Percentiles rank a stretch among this genome's conserved stretches.
Conservation (phyloP, 306 rosid genomes). For the Castanospermum australe region DNA sequence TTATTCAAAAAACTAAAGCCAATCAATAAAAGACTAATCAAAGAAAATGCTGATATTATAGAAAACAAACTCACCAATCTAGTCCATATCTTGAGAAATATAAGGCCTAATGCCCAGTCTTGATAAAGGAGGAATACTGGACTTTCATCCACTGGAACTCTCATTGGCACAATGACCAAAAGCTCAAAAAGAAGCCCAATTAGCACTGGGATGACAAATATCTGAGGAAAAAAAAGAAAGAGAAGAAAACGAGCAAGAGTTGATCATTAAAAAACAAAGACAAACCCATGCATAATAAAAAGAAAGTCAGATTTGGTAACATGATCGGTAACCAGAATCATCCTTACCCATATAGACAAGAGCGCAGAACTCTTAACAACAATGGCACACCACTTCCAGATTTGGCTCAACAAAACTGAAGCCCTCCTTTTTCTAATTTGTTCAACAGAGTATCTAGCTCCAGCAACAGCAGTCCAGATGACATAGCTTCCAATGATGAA, state of each 20-base stretch:
- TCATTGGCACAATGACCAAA: constrained; percentile 96
- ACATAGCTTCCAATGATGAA: constrained; percentile 93
- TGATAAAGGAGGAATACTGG: constrained; percentile 98
- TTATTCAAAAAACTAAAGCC: background rate
- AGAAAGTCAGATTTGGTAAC: background rate
- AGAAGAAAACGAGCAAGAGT: constrained; percentile 2
- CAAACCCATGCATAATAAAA: constrained; percentile 5
- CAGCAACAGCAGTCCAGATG: constrained; percentile 95
- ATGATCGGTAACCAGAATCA: constrained; percentile 6
- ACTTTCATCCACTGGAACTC: constrained; percentile 99
- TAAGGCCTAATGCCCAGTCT: constrained; percentile 99
- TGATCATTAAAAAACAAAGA: constrained; percentile 12
- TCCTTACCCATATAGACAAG: constrained; percentile 89
- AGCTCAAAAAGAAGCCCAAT: constrained; percentile 98
- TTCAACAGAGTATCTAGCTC: constrained; percentile 85
- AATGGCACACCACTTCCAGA: constrained; percentile 91
- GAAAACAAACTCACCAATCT: constrained; percentile 76
- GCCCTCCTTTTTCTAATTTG: constrained; percentile 69
- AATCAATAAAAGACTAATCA: background rate
- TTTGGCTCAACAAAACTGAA: constrained; percentile 64
- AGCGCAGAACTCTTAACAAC: constrained; percentile 91
- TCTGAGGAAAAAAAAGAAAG: constrained; percentile 47
- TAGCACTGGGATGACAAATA: constrained; percentile 90
- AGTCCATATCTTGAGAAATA: constrained; percentile 99
- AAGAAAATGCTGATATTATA: background rate